Base-by-base conservation (phyloP, 306 rosid genomes). In the Alnus glutinosa region DNA sequence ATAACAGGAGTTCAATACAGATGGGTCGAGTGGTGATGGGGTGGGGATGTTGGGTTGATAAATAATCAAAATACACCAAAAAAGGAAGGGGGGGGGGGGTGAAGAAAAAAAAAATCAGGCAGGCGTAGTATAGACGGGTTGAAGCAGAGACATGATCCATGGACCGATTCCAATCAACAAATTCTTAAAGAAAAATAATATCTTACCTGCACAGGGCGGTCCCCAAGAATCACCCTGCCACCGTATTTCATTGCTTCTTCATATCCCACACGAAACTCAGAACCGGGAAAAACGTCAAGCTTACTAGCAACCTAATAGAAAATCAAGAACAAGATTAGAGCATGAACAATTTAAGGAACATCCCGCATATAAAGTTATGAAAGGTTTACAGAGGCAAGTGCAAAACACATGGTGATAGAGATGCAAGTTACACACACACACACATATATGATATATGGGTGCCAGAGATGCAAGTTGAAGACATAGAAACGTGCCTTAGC, bases 171-270 rank as follows among this genome's bases (percentile, higher is more conserved):
- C 49, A 77, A 10, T 63, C 70, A 80, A 15, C 28, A 73, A 47
- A 58, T 51, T 54, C 4, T 77, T 13, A 70, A 55, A 47, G 44
- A 51, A 78, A 78, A 80, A 76, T 51, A 44, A 69, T 69, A 80
- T 51, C 86, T 76, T 84, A 95, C 99, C 94, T 93, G 92, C 73
- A 93, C 98, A 5, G 99, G 99, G 19, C 98, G 98, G 83, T 95
- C 99, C 47, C 99, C 99, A 73, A 95, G 98, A 79, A 93, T 86
- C 83, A 95, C 98, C 83, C 90, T 85, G 79, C 93, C 98, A 66
- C 99, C 94, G 64, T 95, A 95, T 82, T 95, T 95, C 85, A 89
- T 79, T 58, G 99, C 98, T 84, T 95, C 99, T 80, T 95, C 98
- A 86, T 92, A 91, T 36, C 93, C 99, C 75, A 91, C 93, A 61